Evolutionary conservation across 805 yeast genomes (phyloP).

Genomic region (Ogataea minuta): DNA sequence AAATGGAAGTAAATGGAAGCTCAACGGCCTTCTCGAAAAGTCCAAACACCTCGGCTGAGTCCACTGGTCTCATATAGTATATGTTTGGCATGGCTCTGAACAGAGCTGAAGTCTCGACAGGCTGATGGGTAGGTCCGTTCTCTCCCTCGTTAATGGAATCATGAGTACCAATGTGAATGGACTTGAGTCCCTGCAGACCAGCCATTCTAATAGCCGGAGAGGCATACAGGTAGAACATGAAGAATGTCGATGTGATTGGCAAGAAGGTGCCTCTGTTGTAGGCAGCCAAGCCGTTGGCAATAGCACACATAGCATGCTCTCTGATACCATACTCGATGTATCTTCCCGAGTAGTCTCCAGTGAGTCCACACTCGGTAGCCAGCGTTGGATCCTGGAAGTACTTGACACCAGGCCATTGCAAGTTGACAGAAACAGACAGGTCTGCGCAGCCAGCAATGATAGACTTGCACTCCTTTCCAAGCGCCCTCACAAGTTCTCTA

Average conservation of each 20-base stretch:
- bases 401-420: conserved; percentile 79
- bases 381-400: conserved; percentile 90
- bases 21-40: conserved; percentile 68
- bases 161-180: conserved; percentile 85
- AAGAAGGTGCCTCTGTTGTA: conserved; percentile 88
- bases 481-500: conserved; percentile 68
- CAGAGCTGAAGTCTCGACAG: conserved; percentile 74
- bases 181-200: conserved; percentile 78
- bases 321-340: conserved; percentile 97
- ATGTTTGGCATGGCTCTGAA: conserved; percentile 77
- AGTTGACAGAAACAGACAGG: conserved; percentile 86
- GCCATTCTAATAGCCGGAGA: conserved; percentile 86
- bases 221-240: conserved; percentile 86
- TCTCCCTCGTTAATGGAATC: conserved; percentile 90
- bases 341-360: conserved; percentile 85
- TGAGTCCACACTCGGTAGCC: conserved; percentile 41
- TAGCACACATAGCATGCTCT: conserved; percentile 99
- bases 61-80: conserved; percentile 90
- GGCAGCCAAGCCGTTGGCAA: conserved; percentile 94
- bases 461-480: conserved; percentile 59
- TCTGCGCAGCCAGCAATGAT: conserved; percentile 97
- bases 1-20: conserved; percentile 57
- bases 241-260: conserved; percentile 50
- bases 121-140: conserved; percentile 93
- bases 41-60: conserved; percentile 85